phyloP scores from a whole-genome alignment of 2,329 filamentous ascomycete genomes.

The Aspergillus pseudoviridinutans region DNA sequence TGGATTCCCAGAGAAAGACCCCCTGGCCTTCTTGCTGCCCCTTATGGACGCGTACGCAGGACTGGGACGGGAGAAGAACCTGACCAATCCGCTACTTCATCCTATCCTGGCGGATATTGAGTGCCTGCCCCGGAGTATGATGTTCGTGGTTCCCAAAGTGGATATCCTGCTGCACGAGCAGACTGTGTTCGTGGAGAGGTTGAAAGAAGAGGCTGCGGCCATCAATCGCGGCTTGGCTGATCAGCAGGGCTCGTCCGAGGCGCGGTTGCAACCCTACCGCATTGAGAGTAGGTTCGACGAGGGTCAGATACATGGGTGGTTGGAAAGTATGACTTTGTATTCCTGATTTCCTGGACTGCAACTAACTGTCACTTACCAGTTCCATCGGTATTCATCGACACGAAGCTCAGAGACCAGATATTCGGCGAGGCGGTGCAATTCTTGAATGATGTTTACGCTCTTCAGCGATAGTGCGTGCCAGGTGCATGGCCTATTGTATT shows the following conservation, averaged over 20 bases:
- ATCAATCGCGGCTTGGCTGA: not conserved
- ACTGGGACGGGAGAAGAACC: conserved; percentile 6
- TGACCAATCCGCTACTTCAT: conserved; percentile 4
- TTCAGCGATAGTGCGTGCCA: not conserved
- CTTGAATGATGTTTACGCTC: not conserved
- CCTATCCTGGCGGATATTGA: conserved; percentile 7
- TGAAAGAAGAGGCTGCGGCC: conserved; percentile 4
- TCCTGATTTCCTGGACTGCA: not conserved
- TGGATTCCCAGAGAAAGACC: conserved; percentile 36
- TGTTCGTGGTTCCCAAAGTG: conserved; percentile 5
- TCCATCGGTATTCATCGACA: not conserved
- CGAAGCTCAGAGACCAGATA: not conserved
- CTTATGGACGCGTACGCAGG: conserved; percentile 45
- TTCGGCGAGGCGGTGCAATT: not conserved
- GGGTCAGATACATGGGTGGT: not conserved
- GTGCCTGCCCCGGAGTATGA: conserved; percentile 7
- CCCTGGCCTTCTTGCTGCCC: conserved; percentile 35
- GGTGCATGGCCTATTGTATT: not conserved
- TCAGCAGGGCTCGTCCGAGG: not conserved
- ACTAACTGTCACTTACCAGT: not conserved
- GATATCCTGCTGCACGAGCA: conserved; percentile 10
- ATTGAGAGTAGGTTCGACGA: not conserved
- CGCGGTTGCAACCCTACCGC: not conserved
- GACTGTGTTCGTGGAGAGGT: conserved; percentile 1
- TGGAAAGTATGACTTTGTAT: not conserved